Percentiles rank a stretch among this genome's conserved stretches.
Evolutionary conservation across 208 protist species (phyloP).

Genomic region (Herpetomonas tarakana): DNA sequence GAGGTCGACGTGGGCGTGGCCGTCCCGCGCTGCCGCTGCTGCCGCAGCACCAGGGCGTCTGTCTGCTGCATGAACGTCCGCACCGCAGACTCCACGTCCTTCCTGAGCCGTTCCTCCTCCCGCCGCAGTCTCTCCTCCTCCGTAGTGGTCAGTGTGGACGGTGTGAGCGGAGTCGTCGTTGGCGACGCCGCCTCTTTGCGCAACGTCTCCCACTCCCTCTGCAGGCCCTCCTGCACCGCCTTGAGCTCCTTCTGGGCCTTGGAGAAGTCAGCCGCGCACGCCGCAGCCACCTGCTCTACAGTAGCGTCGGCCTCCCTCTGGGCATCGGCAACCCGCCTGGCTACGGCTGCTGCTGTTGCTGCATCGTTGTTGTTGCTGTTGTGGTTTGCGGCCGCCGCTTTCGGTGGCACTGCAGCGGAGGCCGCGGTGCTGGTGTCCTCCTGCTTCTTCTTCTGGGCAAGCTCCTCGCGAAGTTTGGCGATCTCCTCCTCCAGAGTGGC

Average conservation of each 20-base stretch:
- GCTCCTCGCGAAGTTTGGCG: slow-evolving; percentile 13
- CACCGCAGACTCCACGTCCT: slow-evolving; percentile 17
- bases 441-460: slow-evolving; percentile 6
- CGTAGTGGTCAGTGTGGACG: slow-evolving; percentile 7
- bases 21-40: neutral
- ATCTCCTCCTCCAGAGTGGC: slow-evolving; percentile 13
- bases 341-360: neutral
- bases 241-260: slow-evolving; percentile 2
- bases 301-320: slow-evolving; percentile 18
- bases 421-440: neutral
- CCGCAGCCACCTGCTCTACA: slow-evolving; percentile 10
- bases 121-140: slow-evolving; percentile 25
- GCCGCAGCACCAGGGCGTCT: slow-evolving; percentile 23
- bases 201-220: slow-evolving; percentile 13
- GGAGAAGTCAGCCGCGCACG: slow-evolving; percentile 4
- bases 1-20: neutral
- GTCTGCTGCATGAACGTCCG: slow-evolving; percentile 36
- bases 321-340: slow-evolving; percentile 7
- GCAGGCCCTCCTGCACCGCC: slow-evolving; percentile 11
- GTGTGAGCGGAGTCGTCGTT: slow-evolving; percentile 1
- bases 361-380: neutral
- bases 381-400: neutral
- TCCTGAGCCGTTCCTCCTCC: slow-evolving; percentile 30
- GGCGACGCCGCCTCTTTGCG: neutral
- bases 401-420: neutral